phyloP scores from a whole-genome alignment of 257 asterid genomes.

The Solanum lignicaule region DNA sequence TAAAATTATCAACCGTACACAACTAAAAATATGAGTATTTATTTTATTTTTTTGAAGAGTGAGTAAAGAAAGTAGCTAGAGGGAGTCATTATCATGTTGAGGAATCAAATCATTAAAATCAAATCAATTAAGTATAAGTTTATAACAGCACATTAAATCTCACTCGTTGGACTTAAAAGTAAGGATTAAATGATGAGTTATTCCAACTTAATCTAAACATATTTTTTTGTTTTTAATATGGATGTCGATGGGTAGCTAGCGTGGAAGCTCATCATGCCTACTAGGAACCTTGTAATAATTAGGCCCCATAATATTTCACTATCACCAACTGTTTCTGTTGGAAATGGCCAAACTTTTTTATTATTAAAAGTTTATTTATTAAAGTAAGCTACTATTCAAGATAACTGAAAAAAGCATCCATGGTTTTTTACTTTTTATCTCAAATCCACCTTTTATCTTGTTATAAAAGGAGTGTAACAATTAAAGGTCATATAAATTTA shows the following conservation, averaged over 20 bases:
- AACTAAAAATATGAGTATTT: neutral
- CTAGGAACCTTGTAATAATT: conserved; percentile 41
- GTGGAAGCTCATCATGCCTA: conserved; percentile 44
- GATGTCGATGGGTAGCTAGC: conserved; percentile 13
- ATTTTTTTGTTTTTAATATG: neutral
- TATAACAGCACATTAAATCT: neutral
- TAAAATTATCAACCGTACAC: neutral
- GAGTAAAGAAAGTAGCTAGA: neutral
- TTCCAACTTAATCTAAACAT: conserved; percentile 6
- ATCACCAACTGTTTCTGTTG: conserved; percentile 46
- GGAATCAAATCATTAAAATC: neutral
- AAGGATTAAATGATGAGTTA: conserved; percentile 3
- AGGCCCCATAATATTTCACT: conserved; percentile 36
- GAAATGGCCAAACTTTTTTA: conserved; percentile 6
- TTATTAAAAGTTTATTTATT: neutral
- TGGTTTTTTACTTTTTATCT: neutral
- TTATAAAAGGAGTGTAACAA: neutral
- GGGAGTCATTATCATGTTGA: neutral
- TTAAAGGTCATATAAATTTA: neutral
- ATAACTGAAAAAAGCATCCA: neutral
- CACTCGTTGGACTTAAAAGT: neutral
- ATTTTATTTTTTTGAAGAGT: neutral
- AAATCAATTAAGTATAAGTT: neutral
- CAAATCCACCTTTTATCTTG: neutral
- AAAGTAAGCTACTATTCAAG: neutral